Evolutionary conservation across 345 rosid species (phyloP).

Genomic region (Conringia planisiliqua): DNA sequence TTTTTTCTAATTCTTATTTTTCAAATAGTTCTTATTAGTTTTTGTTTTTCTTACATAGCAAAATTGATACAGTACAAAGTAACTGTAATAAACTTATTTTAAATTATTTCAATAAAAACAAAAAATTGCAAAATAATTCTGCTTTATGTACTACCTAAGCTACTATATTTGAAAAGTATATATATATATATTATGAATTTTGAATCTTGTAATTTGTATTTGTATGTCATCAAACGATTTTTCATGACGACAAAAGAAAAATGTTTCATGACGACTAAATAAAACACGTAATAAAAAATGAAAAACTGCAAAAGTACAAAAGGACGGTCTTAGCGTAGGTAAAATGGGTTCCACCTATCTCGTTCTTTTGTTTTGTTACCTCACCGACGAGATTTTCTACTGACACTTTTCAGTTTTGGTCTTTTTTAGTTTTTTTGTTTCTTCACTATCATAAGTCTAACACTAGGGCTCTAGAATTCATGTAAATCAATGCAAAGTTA

Average conservation of each 20-base stretch:
- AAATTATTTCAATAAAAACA: neutral
- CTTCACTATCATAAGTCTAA: neutral
- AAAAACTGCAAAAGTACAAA: neutral
- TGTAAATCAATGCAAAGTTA: neutral
- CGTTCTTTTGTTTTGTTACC: neutral
- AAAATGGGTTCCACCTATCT: constrained; percentile 6
- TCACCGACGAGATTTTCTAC: constrained; percentile 12
- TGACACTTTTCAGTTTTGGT: neutral
- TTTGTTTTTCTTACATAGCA: too few relatives aligned
- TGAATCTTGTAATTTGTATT: neutral
- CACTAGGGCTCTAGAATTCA: neutral
- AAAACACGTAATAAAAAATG: neutral
- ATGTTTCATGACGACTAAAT: neutral
- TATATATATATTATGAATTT: too few relatives aligned
- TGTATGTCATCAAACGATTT: neutral
- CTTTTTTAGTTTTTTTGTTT: neutral
- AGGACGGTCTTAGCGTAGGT: neutral
- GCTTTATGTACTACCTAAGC: neutral
- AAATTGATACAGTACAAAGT: too few relatives aligned
- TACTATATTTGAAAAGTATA: neutral
- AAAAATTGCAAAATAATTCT: neutral
- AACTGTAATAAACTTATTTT: too few relatives aligned
- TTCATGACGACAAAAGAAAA: neutral
- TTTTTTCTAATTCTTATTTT: too few relatives aligned
- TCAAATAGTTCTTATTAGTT: too few relatives aligned